Evolutionary conservation across 495 filamentous ascomycete genomes (phyloP), one percentile per base, ranked within the genome.

Genomic region (Chaetomium cochliodes): DNA sequence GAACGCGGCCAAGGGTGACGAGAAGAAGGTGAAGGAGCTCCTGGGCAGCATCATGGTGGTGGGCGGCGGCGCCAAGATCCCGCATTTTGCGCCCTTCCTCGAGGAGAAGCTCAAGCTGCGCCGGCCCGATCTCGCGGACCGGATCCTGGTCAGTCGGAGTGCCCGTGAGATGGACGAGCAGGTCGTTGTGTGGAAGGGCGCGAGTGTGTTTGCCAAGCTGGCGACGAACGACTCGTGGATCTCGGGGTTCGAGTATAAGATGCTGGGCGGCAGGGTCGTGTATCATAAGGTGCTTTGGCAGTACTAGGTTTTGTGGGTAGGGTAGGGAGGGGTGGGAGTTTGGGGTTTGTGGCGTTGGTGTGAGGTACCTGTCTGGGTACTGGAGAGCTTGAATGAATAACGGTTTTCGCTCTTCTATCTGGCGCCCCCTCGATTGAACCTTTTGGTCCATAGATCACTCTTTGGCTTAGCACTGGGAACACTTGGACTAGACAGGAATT

Each of bases 111-210:
- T 98, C 56, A 87, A 89, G 67, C 74, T 76, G 54, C 79, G 86
- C 30, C 82, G 89, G 37, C 91, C 91, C 12, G 86, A 86, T 30
- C 87, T 88, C 67, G 76, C 81, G 8, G 93, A 93, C 65, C 88
- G 92, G 65, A 92, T 98, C 65, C 82, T 98, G 69, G 92, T 98
- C 56, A 92, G 90, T 41, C 84, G 86, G 18, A 93, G 92, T 42
- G 96, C 94, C 2, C 77, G 94, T 65, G 94, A 98, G 69, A 85
- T 98, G 72, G 94, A 98, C 73, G 90, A 92, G 25, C 92, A 97
- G 73, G 92, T 97, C 7, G 90, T 98, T 37, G 89, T 90, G 8
- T 98, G 94, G 94, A 98, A 98, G 82, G 94, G 94, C 2, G 96
- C 90, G 4, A 96, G 92, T 70, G 91, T 98, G 30, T 98, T 97